A percentile compares a stretch with the other conserved stretches of the same genome.
Evolutionary conservation across 495 filamentous ascomycete species (phyloP).

Genomic region (Acidomyces sp.): DNA sequence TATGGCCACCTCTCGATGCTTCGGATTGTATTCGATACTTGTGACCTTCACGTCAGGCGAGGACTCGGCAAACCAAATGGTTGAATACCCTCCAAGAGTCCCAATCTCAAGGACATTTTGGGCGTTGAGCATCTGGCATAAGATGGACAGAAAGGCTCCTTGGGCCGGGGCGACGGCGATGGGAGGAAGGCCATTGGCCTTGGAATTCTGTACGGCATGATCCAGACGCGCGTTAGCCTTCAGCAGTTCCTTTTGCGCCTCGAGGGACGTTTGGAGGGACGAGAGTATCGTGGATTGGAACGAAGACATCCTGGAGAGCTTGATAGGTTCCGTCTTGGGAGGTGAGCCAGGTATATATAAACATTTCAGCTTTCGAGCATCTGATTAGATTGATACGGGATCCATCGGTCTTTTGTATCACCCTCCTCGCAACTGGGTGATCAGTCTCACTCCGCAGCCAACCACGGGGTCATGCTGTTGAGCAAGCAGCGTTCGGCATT

Average conservation of each 20-base stretch:
- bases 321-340: too few species aligned
- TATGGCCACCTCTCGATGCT: constrained; percentile 32
- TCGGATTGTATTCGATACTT: constrained; percentile 33
- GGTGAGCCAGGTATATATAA: too few species aligned
- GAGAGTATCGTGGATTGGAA: too few species aligned
- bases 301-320: too few species aligned
- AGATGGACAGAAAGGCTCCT: constrained; percentile 34
- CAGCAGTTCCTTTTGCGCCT: constrained; percentile 8
- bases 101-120: constrained; percentile 39
- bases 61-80: constrained; percentile 38
- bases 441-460: too few species aligned
- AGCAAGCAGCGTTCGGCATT: too few species aligned
- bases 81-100: constrained; percentile 39
- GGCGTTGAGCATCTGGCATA: constrained; percentile 26
- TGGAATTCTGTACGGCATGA: constrained; percentile 9
- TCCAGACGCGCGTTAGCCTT: constrained; percentile 10
- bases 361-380: too few species aligned
- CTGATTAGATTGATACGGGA: too few species aligned
- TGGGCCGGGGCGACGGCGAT: constrained; percentile 31
- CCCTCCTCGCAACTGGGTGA: too few species aligned
- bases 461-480: too few species aligned
- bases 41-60: constrained; percentile 32
- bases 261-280: neutral
- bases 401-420: too few species aligned
- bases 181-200: constrained; percentile 14